Evolutionary conservation across 176 grass and related monocot genomes (phyloP).

Genomic region (Pontederia paniculata): DNA sequence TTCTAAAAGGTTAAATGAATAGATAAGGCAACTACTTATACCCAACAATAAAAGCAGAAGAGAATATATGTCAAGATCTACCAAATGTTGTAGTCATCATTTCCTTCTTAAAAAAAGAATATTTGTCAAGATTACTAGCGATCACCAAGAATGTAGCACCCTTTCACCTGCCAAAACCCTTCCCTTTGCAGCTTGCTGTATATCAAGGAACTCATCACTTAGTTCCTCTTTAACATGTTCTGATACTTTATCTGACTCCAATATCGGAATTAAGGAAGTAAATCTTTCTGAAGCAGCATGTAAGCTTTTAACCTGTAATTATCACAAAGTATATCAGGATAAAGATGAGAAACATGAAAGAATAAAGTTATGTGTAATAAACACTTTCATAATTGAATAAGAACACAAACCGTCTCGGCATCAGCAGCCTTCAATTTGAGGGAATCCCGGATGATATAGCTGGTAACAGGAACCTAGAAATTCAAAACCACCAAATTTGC

Average conservation of each 20-base stretch:
- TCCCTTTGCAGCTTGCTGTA: slow-evolving; percentile 40
- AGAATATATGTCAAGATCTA: background rate
- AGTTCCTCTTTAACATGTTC: slow-evolving; percentile 44
- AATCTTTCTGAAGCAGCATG: slow-evolving; percentile 67
- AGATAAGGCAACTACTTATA: too few species aligned
- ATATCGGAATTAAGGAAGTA: slow-evolving; percentile 43
- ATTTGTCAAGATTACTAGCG: background rate
- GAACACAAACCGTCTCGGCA: slow-evolving; percentile 49
- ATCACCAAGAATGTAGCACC: background rate
- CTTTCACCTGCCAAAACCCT: slow-evolving; percentile 72
- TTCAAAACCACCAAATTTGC: background rate
- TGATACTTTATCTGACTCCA: slow-evolving; percentile 41
- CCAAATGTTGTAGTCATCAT: too few species aligned
- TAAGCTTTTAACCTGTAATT: slow-evolving; percentile 47
- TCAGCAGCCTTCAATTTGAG: slow-evolving; percentile 81
- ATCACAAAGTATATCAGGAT: background rate
- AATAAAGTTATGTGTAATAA: background rate
- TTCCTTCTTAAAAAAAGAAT: background rate
- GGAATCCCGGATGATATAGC: slow-evolving; percentile 69
- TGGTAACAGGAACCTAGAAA: slow-evolving; percentile 56
- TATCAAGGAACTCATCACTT: slow-evolving; percentile 73
- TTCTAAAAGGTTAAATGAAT: too few species aligned
- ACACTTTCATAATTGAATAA: slow-evolving; percentile 17
- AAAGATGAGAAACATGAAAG: background rate
- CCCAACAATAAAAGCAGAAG: too few species aligned